Evolutionary conservation across 2,329 filamentous ascomycete genomes (phyloP).

Genomic region (Colletotrichum sp.): DNA sequence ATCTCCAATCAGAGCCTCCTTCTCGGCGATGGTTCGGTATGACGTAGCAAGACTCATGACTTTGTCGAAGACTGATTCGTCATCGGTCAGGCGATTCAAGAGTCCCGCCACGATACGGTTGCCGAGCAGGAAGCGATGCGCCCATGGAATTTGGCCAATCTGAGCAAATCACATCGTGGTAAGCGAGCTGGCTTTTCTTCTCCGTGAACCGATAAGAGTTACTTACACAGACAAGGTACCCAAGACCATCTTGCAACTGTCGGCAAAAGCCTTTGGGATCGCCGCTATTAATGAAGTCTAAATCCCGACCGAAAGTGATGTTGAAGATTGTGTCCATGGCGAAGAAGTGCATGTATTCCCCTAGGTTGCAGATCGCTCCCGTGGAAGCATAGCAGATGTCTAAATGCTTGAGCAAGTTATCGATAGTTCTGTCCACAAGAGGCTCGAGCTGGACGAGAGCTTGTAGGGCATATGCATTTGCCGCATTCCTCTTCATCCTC

Average conservation of each 20-base stretch:
- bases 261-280: background rate
- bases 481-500: slow-evolving; percentile 6
- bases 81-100: background rate
- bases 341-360: background rate
- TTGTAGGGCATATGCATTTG: slow-evolving; percentile 7
- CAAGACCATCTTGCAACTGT: background rate
- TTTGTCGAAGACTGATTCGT: background rate
- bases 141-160: background rate
- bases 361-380: background rate
- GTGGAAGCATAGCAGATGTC: background rate
- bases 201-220: background rate
- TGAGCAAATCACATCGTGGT: background rate
- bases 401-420: background rate
- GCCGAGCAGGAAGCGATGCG: background rate
- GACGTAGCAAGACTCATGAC: background rate
- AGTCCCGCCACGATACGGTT: background rate
- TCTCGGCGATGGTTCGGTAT: background rate
- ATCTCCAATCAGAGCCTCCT: background rate
- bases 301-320: background rate
- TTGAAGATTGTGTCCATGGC: background rate
- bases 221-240: background rate
- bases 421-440: background rate
- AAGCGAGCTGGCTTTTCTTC: background rate
- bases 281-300: background rate
- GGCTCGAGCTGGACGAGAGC: slow-evolving; percentile 8